A percentile compares a stretch with the other conserved stretches of the same genome.
Evolutionary conservation across 2,329 filamentous ascomycete species (phyloP).

Genomic region (Rutstroemia sp.): DNA sequence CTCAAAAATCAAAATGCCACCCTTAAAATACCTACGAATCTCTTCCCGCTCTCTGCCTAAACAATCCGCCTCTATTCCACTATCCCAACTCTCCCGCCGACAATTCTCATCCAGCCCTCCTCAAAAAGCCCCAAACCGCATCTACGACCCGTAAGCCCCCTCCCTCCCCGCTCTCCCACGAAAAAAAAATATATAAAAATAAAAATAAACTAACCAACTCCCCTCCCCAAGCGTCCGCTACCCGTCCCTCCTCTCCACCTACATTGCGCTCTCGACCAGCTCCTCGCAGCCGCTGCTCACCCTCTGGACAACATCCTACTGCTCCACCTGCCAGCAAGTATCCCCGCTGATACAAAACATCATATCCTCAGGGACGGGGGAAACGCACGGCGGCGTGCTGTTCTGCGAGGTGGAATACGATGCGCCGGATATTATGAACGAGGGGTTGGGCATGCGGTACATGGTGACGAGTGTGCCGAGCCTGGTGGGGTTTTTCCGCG

Average conservation of each 20-base stretch:
- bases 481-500: conserved; percentile 41
- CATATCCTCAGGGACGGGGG: conserved; percentile 40
- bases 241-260: conserved; percentile 46
- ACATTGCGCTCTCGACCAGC: conserved; percentile 48
- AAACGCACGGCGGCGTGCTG: conserved; percentile 48
- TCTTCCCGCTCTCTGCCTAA: neutral
- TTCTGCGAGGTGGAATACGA: conserved; percentile 50
- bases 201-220: neutral
- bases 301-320: conserved; percentile 54
- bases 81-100: neutral
- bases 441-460: conserved; percentile 43
- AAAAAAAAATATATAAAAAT: too few species aligned
- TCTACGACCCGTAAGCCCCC: neutral
- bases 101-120: neutral
- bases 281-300: conserved; percentile 49
- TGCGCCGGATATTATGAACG: conserved; percentile 47
- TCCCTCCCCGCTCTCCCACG: neutral
- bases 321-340: conserved; percentile 45
- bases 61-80: neutral
- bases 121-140: neutral
- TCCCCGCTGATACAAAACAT: conserved; percentile 42
- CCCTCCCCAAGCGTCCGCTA: conserved; percentile 43
- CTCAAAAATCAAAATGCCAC: neutral
- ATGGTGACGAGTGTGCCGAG: conserved; percentile 53
- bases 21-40: neutral